Percentiles rank a stretch among this genome's conserved stretches.
phyloP scores from a whole-genome alignment of 495 filamentous ascomycete genomes.

The Annulohypoxylon nitens region DNA sequence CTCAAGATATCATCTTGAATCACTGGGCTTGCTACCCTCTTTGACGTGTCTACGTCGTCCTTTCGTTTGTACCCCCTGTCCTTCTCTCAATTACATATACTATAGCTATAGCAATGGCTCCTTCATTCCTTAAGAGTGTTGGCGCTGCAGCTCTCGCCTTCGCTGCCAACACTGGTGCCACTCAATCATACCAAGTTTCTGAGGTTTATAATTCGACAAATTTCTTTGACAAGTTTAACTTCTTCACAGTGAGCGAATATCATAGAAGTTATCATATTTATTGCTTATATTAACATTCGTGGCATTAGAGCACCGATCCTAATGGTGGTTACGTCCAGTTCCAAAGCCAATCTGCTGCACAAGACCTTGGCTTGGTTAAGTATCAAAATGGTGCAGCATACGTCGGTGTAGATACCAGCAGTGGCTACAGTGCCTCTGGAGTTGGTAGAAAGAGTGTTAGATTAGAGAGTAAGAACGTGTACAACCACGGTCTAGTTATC shows the following conservation, averaged over 20 bases:
- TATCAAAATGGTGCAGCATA: conserved; percentile 60
- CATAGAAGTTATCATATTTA: neutral
- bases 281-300: neutral
- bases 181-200: conserved; percentile 55
- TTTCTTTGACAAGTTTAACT: conserved; percentile 67
- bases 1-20: conserved; percentile 20
- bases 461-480: conserved; percentile 74
- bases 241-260: conserved; percentile 55
- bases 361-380: conserved; percentile 66
- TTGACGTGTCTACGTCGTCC: conserved; percentile 65
- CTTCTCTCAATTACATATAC: conserved; percentile 41
- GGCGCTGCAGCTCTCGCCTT: conserved; percentile 57
- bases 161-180: conserved; percentile 50
- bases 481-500: conserved; percentile 76
- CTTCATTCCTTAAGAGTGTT: conserved; percentile 56
- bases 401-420: conserved; percentile 60
- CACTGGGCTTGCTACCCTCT: conserved; percentile 52
- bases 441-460: conserved; percentile 75
- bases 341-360: conserved; percentile 64
- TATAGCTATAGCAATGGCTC: conserved; percentile 56
- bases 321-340: conserved; percentile 78
- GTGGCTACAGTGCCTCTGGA: conserved; percentile 32
- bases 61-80: conserved; percentile 53
- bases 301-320: conserved; percentile 63
- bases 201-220: conserved; percentile 62